Conservation (phyloP, 768 basidiomycete species). For the Naganishia kalamii region DNA sequence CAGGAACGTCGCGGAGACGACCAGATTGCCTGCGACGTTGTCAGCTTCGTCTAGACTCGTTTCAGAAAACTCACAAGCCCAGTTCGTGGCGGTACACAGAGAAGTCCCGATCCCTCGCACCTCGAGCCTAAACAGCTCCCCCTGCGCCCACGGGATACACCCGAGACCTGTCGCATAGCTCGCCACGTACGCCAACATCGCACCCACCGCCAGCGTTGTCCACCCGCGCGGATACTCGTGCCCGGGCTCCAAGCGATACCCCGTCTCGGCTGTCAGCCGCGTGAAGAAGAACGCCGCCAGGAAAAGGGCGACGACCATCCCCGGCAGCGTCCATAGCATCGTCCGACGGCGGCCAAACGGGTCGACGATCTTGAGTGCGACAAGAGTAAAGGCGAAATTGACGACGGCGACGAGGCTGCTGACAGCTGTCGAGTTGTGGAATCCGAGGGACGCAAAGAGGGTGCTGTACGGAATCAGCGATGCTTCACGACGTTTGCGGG, state of each 20-base stretch:
- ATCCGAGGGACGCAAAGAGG: too few species aligned
- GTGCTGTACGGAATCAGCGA: too few species aligned
- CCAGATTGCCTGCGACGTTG: conserved; percentile 54
- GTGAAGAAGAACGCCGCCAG: conserved; percentile 35
- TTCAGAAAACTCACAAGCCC: too few species aligned
- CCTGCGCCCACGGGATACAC: conserved; percentile 81
- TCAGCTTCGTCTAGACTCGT: neutral
- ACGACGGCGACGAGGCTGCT: too few species aligned
- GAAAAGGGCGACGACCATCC: too few species aligned
- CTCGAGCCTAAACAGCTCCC: conserved; percentile 72
- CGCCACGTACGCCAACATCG: conserved; percentile 78
- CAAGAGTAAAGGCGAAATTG: too few species aligned
- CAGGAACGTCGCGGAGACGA: conserved; percentile 73
- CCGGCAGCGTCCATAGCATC: too few species aligned
- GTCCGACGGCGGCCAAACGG: too few species aligned
- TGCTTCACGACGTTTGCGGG: conserved; percentile 15
- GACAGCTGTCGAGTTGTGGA: too few species aligned
- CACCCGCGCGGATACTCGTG: conserved; percentile 57
- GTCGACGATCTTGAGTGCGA: too few species aligned
- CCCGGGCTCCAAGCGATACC: conserved; percentile 58
- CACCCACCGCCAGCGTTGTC: conserved; percentile 63
- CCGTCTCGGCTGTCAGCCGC: conserved; percentile 48
- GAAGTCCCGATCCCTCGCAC: conserved; percentile 73
- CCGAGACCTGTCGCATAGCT: conserved; percentile 74
- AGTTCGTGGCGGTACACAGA: conserved; percentile 68